These are phyloP conservation scores for Russula emetica DNA, from an alignment of 768 basidiomycete species.

Conservation along the genomic window DNA sequence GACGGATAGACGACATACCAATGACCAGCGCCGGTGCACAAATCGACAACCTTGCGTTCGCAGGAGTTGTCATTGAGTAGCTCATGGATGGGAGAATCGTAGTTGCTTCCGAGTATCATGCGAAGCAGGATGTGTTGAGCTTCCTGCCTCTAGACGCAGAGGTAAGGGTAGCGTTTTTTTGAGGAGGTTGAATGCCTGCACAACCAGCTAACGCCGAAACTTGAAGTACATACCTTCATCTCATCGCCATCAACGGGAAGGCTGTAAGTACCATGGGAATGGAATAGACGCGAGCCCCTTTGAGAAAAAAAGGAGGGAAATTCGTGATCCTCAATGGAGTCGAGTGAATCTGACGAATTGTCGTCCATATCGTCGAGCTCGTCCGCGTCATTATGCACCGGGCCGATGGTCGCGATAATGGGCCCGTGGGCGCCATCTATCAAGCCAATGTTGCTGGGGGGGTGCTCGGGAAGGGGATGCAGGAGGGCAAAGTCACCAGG, in stretches of 20 bases:
- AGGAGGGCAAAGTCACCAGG: not conserved
- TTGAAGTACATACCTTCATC: constrained; percentile 49
- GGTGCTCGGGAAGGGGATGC: not conserved
- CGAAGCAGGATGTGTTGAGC: constrained; percentile 29
- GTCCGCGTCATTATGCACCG: not conserved
- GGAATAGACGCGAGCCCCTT: constrained; percentile 58
- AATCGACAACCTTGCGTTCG: constrained; percentile 55
- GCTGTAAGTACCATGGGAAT: constrained; percentile 61
- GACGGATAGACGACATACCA: constrained; percentile 47
- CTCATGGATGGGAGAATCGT: constrained; percentile 55
- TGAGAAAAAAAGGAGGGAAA: constrained; percentile 60
- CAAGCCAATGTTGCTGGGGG: not conserved
- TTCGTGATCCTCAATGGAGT: constrained; percentile 49
- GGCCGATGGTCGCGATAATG: not conserved
- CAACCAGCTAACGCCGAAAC: not conserved
- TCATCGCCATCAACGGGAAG: constrained; percentile 70
- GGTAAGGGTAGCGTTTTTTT: not conserved
- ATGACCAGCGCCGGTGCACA: constrained; percentile 71
- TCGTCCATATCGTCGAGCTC: constrained; percentile 36
- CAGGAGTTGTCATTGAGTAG: constrained; percentile 43
- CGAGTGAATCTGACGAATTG: constrained; percentile 41
- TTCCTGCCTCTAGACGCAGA: constrained; percentile 12
- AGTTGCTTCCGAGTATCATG: constrained; percentile 51
- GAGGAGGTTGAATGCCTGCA: not conserved
- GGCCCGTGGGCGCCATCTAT: not conserved